A percentile compares a stretch with the other conserved stretches of the same genome.
These are phyloP conservation scores for Cladophialophora chaetospira DNA, from an alignment of 2,329 filamentous ascomycete species.

Conservation along the genomic window DNA sequence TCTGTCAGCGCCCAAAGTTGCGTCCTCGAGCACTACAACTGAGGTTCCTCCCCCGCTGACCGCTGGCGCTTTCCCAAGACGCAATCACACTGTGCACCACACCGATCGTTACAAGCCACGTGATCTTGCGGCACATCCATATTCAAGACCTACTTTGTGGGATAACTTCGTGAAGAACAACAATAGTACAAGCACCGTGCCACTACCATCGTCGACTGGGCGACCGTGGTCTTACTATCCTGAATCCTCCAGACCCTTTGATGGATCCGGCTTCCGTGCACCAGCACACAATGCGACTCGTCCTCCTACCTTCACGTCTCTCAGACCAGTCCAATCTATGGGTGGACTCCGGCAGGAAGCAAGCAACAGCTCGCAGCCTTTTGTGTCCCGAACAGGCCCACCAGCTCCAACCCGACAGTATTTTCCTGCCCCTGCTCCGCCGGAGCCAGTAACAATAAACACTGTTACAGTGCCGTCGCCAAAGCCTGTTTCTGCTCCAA, in stretches of 20 bases:
- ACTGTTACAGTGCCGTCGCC: background rate
- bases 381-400: background rate
- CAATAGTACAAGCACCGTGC: background rate
- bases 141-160: constrained; percentile 2
- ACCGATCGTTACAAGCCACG: constrained; percentile 22
- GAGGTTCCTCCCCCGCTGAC: background rate
- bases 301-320: background rate
- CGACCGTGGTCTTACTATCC: background rate
- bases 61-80: constrained; percentile 11
- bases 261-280: background rate
- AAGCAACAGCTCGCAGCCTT: background rate
- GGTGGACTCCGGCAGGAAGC: background rate
- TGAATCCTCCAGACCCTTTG: background rate
- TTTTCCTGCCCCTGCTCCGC: background rate
- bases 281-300: background rate
- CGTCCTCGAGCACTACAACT: background rate
- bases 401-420: background rate
- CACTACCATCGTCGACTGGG: background rate
- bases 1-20: constrained; percentile 11
- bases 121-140: background rate
- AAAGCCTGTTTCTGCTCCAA: background rate
- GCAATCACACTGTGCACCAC: constrained; percentile 22
- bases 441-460: background rate
- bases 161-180: background rate
- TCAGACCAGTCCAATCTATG: background rate